A percentile compares a stretch with the other conserved stretches of the same genome.
phyloP scores from a whole-genome alignment of 257 asterid genomes.

The Solanum medicagineum region DNA sequence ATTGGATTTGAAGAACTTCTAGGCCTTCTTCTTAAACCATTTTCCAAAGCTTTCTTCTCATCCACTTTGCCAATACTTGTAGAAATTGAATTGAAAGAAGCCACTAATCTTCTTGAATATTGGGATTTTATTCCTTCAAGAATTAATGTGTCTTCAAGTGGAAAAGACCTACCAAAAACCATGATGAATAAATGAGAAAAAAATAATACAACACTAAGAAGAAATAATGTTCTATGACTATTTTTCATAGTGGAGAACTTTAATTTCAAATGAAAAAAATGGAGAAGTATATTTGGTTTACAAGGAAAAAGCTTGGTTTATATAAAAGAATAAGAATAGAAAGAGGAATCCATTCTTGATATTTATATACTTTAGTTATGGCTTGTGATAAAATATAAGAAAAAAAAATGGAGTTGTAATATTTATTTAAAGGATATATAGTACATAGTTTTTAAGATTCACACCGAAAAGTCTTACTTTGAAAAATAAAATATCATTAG shows the following conservation, averaged over 20 bases:
- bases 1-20: constrained; percentile 49
- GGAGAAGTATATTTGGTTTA: background rate
- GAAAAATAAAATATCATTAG: background rate
- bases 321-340: background rate
- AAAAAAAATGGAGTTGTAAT: background rate
- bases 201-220: constrained; percentile 15
- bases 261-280: background rate
- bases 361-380: background rate
- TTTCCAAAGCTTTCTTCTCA: constrained; percentile 29
- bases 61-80: constrained; percentile 13
- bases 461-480: accelerated
- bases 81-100: constrained; percentile 10
- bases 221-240: constrained; percentile 2
- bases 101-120: constrained; percentile 26
- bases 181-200: constrained; percentile 4
- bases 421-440: background rate
- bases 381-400: background rate
- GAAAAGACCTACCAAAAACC: background rate
- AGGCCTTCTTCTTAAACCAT: constrained; percentile 27
- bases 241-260: background rate
- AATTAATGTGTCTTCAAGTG: background rate
- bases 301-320: background rate
- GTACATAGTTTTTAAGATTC: constrained; percentile 1
- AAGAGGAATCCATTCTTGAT: background rate
- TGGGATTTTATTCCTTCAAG: background rate